Evolutionary conservation across 2,329 filamentous ascomycete genomes (phyloP), one percentile per base, ranked within the genome.

Genomic region (Aspergillus viridinutans): DNA sequence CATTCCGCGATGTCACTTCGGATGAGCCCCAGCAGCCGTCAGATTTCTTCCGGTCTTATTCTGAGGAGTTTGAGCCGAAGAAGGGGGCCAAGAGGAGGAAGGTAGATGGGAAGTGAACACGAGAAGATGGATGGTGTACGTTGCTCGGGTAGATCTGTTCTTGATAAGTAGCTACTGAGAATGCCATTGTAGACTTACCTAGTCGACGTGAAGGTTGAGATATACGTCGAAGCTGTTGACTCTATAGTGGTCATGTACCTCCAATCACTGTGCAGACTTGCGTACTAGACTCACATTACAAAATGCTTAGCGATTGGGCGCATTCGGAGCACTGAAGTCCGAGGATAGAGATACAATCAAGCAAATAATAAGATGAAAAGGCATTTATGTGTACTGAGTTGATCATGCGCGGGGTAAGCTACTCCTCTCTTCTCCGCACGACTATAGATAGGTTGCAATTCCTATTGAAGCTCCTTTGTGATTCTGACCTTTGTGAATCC

Each of bases 1-100:
- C 79, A 0, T 83, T 82, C 61, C 75, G 79, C 54, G 74, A 81
- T 54, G 74, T 82, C 29, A 82, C 80, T 1, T 78, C 76, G 3
- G 60, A 66, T 35, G 73, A 78, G 58, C 77, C 80, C 0, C 79
- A 77, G 17, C 73, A 81, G 67, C 78, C 76, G 0, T 67, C 69
- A 3, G 77, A 79, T 10, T 82, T 83, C 64, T 83, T 82, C 69
- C 75, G 77, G 53, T 67, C 73, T 28, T 81, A 81, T 61, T 65
- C 69, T 3, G 65, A 67, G 10, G 72, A 76, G 52, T 72, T 80
- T n/a, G 71, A 9, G 26, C 50, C 40, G n/a, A 54, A 56, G 45
- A 35, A 43, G 26, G 29, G 25, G 9, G 35, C 32, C n/a, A 56
- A 54, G 25, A 54, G 47, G 32, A 51, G 54, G 42, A 56, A 47